Evolutionary conservation across 345 rosid species (phyloP).

Genomic region (Bruguiera gymnorhiza): DNA sequence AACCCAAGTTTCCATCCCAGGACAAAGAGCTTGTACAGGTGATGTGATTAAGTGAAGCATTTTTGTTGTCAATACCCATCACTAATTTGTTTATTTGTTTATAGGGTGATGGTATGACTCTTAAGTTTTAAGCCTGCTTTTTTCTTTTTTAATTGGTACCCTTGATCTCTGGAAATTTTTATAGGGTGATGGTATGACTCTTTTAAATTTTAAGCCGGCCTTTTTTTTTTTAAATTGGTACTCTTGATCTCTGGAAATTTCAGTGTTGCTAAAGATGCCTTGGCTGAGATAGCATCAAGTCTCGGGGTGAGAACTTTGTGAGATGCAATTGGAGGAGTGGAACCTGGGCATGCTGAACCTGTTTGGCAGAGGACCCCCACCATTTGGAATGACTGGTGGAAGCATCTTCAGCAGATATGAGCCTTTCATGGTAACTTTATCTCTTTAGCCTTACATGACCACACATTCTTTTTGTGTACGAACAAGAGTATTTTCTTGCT

Average conservation of each 20-base stretch:
- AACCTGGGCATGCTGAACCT: conserved; percentile 34
- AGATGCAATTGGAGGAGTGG: conserved; percentile 40
- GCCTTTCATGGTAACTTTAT: conserved; percentile 33
- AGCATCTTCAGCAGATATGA: conserved; percentile 40
- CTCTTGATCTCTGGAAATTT: conserved; percentile 30
- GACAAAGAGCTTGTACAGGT: conserved; percentile 68
- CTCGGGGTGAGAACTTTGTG: conserved; percentile 47
- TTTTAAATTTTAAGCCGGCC: neutral
- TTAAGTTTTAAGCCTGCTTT: neutral
- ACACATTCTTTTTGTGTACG: neutral
- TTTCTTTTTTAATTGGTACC: too few relatives aligned
- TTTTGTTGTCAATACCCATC: neutral
- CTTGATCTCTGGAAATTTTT: neutral
- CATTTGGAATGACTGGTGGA: conserved; percentile 28
- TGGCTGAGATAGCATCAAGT: conserved; percentile 50
- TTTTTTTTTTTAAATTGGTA: neutral
- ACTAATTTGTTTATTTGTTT: neutral
- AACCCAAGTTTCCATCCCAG: conserved; percentile 49
- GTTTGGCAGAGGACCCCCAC: conserved; percentile 28
- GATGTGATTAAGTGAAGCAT: conserved; percentile 3
- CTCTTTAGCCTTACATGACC: neutral
- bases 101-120: neutral
- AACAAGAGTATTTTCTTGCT: neutral
- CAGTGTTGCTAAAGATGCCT: conserved; percentile 50
- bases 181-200: neutral